A percentile compares a stretch with the other conserved stretches of the same genome.
These are phyloP conservation scores for Tulasnella sp. DNA, from an alignment of 768 basidiomycete genomes.

Conservation along the genomic window DNA sequence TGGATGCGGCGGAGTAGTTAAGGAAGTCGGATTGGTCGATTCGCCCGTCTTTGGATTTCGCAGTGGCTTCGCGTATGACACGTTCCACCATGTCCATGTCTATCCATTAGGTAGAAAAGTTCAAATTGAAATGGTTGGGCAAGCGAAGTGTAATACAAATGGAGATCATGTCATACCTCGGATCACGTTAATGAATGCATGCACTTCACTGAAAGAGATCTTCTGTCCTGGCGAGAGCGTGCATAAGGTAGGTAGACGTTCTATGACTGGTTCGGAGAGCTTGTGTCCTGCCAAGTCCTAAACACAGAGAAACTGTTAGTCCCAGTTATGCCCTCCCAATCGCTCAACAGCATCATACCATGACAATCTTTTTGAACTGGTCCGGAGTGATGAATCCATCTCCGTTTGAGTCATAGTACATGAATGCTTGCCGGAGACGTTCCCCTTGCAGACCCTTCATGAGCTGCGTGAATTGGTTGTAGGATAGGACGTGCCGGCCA, in stretches of 20 bases:
- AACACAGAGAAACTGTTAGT: neutral
- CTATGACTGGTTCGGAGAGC: constrained; percentile 85
- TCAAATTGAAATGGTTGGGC: constrained; percentile 19
- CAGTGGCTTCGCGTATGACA: constrained; percentile 81
- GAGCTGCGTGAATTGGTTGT: constrained; percentile 94
- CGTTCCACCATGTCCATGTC: constrained; percentile 29
- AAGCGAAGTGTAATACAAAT: constrained; percentile 96
- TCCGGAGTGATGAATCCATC: constrained; percentile 91
- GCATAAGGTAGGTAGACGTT: constrained; percentile 84
- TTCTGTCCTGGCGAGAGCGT: constrained; percentile 78
- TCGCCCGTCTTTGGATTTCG: constrained; percentile 86
- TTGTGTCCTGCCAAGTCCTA: constrained; percentile 97
- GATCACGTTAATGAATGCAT: constrained; percentile 95
- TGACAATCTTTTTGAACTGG: constrained; percentile 89
- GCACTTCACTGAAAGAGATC: constrained; percentile 93
- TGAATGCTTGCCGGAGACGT: constrained; percentile 91
- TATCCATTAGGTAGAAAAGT: neutral
- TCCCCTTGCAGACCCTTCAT: constrained; percentile 99
- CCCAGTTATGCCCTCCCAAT: neutral
- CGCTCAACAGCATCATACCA: too few relatives aligned
- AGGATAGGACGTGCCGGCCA: constrained; percentile 83
- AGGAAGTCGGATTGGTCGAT: constrained; percentile 96
- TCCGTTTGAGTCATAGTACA: constrained; percentile 76
- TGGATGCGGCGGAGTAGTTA: constrained; percentile 72
- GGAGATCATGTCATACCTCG: constrained; percentile 65